Evolutionary conservation across 306 rosid genomes (phyloP).

Genomic region (Medicago lupulina): DNA sequence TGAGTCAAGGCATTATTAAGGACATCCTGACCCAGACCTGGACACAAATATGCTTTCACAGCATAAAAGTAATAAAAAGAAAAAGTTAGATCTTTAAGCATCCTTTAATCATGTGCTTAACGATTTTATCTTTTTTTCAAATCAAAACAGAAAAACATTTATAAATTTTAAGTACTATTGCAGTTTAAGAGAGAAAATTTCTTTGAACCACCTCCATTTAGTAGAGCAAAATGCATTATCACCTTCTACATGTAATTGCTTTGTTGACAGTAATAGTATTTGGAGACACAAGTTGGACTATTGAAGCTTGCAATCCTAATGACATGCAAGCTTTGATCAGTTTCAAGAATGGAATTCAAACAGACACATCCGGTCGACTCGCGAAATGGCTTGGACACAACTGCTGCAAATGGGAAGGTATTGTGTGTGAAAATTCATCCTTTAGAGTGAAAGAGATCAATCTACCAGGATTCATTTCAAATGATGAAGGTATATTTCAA

Average conservation of each 20-base stretch:
- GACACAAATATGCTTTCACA: background rate
- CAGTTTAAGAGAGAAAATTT: background rate
- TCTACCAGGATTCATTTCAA: slow-evolving; percentile 59
- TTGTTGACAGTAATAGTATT: slow-evolving; percentile 42
- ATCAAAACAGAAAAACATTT: background rate
- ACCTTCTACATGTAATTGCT: slow-evolving; percentile 36
- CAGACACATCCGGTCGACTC: slow-evolving; percentile 65
- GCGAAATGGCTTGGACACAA: slow-evolving; percentile 56
- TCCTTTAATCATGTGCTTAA: background rate
- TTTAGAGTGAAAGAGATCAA: slow-evolving; percentile 62
- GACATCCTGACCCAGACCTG: background rate
- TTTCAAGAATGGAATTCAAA: slow-evolving; percentile 64
- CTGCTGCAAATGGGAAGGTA: slow-evolving; percentile 75
- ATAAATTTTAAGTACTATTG: background rate
- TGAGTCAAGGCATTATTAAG: background rate
- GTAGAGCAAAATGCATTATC: background rate
- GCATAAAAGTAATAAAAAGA: slow-evolving; percentile 2
- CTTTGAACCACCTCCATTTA: background rate
- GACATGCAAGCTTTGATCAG: slow-evolving; percentile 65
- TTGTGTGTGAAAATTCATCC: slow-evolving; percentile 59
- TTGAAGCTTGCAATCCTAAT: slow-evolving; percentile 50
- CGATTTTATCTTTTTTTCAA: background rate
- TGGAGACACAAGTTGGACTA: slow-evolving; percentile 30
- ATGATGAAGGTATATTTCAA: slow-evolving; percentile 46
- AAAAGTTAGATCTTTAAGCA: background rate